Evolutionary conservation across 164 flowering plant species (phyloP), one percentile per base, ranked within the genome.

Genomic region (Akebia trifoliata): DNA sequence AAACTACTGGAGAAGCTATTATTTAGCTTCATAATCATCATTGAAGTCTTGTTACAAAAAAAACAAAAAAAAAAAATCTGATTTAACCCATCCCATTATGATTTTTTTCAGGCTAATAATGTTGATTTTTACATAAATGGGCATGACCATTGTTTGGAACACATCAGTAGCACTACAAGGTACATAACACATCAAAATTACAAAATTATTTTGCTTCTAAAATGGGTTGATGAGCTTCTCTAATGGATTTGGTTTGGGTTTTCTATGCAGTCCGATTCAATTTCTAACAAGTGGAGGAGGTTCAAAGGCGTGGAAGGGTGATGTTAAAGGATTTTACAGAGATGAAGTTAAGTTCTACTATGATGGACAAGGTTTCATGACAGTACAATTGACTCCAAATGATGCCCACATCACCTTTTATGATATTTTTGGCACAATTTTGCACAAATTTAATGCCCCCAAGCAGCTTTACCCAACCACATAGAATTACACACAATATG

Each of bases 221-320:
- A 2, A 10, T n/a, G n/a, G 11, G 11, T n/a, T 38, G 1, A 38
- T 10, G 11, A 10, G 42, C n/a, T 38, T 10, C 11, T n/a, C 11
- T 10, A 38, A 10, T n/a, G n/a, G n/a, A n/a, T 10, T 43, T 29
- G 29, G 22, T 22, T 28, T 34, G 17, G 12, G 4, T 3, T n/a
- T n/a, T n/a, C n/a, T 3, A 40, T 67, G 68, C 77, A 82, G 90
- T 40, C 45, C 52, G 10, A 38, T 83, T 29, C 80, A 78, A 30
- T 81, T 69, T 46, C 59, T 83, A 4, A 83, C 88, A 0, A 83
- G 88, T 35, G 85, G 85, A 11, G 88, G 88, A n/a, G n/a, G n/a
- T n/a, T n/a, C n/a, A n/a, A n/a, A n/a, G n/a, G n/a, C n/a, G n/a
- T n/a, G n/a, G n/a, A 80, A 79, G 35, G 85, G 85, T 0, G 80